Evolutionary conservation across 2,329 filamentous ascomycete species (phyloP).

Genomic region (Coniochaeta ligniaria): DNA sequence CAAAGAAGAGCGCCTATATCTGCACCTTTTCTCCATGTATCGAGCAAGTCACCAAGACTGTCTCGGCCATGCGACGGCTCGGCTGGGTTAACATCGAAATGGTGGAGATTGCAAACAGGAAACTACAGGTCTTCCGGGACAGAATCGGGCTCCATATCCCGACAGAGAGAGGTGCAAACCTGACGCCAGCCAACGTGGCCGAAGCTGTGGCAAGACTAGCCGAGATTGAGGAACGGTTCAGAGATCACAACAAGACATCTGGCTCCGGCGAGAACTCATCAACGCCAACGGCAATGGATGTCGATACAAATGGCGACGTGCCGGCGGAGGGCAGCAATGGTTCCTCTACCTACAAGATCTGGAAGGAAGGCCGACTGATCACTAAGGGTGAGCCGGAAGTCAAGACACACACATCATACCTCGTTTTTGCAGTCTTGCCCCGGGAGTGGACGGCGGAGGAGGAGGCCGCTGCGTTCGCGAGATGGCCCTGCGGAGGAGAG

Average conservation of each 20-base stretch:
- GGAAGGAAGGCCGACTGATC: conserved; percentile 69
- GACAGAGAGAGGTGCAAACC: conserved; percentile 63
- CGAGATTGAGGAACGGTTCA: conserved; percentile 63
- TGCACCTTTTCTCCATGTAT: conserved; percentile 97
- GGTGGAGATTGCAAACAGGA: conserved; percentile 78
- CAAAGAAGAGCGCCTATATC: conserved; percentile 64
- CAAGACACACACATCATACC: conserved; percentile 95
- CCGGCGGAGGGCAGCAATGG: conserved; percentile 19
- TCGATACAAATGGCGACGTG: conserved; percentile 15
- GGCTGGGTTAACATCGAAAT: conserved; percentile 92
- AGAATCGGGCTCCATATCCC: conserved; percentile 61
- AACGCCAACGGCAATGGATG: conserved; percentile 20
- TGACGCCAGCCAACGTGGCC: conserved; percentile 64
- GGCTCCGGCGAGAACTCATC: conserved; percentile 17
- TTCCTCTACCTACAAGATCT: conserved; percentile 39
- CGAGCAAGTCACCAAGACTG: conserved; percentile 85
- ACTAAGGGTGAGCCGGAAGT: conserved; percentile 81
- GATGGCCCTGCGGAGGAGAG: conserved; percentile 55
- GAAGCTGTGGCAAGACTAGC: conserved; percentile 71
- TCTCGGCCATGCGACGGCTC: conserved; percentile 69
- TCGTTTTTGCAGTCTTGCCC: conserved; percentile 89
- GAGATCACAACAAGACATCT: conserved; percentile 39
- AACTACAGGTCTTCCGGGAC: conserved; percentile 76
- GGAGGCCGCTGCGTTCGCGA: conserved; percentile 59
- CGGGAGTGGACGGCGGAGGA: conserved; percentile 77